Conservation (phyloP, 129 eudicot genomes). For the Chrysanthemum lavandulifolium region DNA sequence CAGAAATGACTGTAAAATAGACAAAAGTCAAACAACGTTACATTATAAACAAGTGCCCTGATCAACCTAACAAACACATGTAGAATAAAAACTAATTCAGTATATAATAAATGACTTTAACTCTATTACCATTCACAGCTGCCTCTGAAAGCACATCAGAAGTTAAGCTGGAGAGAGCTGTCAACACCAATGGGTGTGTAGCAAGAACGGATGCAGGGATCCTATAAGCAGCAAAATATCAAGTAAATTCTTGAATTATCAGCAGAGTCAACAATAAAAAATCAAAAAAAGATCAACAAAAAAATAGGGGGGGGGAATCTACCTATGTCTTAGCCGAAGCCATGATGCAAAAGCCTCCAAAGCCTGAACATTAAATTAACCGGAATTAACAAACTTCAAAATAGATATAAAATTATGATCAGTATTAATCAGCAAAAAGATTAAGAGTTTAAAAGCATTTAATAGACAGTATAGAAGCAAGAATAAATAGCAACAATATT, state of each 20-base stretch:
- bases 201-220: conserved; percentile 92
- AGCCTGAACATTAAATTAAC: conserved; percentile 53
- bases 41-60: background rate
- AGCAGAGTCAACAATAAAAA: conserved; percentile 11
- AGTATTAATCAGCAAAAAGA: background rate
- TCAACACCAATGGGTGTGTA: conserved; percentile 83
- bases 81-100: conserved; percentile 7
- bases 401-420: background rate
- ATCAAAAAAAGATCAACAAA: background rate
- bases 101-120: conserved; percentile 5
- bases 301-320: background rate
- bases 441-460: conserved; percentile 4
- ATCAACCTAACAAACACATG: conserved; percentile 11
- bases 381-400: conserved; percentile 19
- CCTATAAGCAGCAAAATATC: conserved; percentile 47
- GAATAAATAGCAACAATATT: background rate
- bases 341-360: conserved; percentile 99
- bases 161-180: conserved; percentile 90
- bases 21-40: conserved; percentile 13
- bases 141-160: conserved; percentile 88
- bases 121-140: conserved; percentile 76
- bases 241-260: conserved; percentile 17
- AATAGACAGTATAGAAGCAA: background rate
- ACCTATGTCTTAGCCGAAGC: conserved; percentile 98
- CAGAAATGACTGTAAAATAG: conserved; percentile 79